phyloP scores from a whole-genome alignment of 306 rosid species.

The Medicago lupulina region DNA sequence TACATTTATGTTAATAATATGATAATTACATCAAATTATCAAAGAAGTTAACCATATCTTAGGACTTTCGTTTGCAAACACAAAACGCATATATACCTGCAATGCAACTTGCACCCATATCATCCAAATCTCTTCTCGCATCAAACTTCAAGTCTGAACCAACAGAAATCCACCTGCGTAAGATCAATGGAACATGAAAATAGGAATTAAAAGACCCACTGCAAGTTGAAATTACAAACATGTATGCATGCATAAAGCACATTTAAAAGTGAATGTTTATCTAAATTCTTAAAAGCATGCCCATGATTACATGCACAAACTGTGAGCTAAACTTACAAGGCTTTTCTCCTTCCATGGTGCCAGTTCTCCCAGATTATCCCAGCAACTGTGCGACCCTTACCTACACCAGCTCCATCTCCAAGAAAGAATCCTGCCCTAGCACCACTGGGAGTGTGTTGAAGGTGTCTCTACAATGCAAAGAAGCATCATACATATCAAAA shows the following conservation, averaged over 20 bases:
- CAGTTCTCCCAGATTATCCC: constrained; percentile 98
- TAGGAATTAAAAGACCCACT: constrained; percentile 32
- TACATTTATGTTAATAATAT: neutral
- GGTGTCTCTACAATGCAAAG: constrained; percentile 83
- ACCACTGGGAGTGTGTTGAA: constrained; percentile 70
- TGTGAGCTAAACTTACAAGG: constrained; percentile 70
- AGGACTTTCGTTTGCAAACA: neutral
- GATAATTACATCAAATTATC: neutral
- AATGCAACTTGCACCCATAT: constrained; percentile 73
- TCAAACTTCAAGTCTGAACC: constrained; percentile 98
- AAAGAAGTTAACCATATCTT: neutral
- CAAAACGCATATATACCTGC: neutral
- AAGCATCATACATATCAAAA: constrained; percentile 46
- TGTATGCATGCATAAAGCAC: neutral
- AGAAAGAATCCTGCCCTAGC: constrained; percentile 89
- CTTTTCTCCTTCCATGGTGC: constrained; percentile 79
- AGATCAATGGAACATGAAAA: constrained; percentile 48
- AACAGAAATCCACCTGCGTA: constrained; percentile 95
- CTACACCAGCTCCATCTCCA: constrained; percentile 99
- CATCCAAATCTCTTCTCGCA: constrained; percentile 94
- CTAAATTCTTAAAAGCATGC: constrained; percentile 10
- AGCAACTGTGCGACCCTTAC: constrained; percentile 96
- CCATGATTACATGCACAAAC: constrained; percentile 31
- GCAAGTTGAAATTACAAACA: constrained; percentile 18
- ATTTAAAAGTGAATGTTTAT: constrained; percentile 6